A percentile compares a stretch with the other conserved stretches of the same genome.
Conservation (phyloP, 2,329 filamentous ascomycete genomes). For the Xylaria sp. region DNA sequence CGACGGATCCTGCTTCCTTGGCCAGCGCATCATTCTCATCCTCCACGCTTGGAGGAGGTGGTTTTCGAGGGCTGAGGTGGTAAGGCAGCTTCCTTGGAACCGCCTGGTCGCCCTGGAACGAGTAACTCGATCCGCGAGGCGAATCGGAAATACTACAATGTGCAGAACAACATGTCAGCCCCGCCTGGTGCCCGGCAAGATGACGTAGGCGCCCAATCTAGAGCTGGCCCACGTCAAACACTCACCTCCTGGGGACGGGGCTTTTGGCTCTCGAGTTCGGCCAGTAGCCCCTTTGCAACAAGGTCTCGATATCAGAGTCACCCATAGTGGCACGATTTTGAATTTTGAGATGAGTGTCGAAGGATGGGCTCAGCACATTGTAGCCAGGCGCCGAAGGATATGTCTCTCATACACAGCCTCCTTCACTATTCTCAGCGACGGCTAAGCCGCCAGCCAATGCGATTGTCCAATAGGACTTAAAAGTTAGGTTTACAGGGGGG, state of each 20-base stretch:
- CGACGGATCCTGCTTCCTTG: slow-evolving; percentile 64
- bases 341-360: slow-evolving; percentile 21
- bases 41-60: slow-evolving; percentile 74
- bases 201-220: slow-evolving; percentile 7
- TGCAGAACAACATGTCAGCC: slow-evolving; percentile 28
- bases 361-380: slow-evolving; percentile 42
- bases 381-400: slow-evolving; percentile 34
- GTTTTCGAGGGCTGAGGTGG: slow-evolving; percentile 52
- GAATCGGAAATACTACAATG: slow-evolving; percentile 38
- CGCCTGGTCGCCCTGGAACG: slow-evolving; percentile 41
- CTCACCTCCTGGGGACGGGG: slow-evolving; percentile 45
- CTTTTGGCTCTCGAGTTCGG: slow-evolving; percentile 46
- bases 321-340: slow-evolving; percentile 43
- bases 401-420: slow-evolving; percentile 42
- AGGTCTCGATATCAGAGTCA: slow-evolving; percentile 45
- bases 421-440: slow-evolving; percentile 25
- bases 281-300: slow-evolving; percentile 50
- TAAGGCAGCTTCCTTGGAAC: slow-evolving; percentile 41
- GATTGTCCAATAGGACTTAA: slow-evolving; percentile 9
- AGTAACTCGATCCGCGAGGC: slow-evolving; percentile 35
- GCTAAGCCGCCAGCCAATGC: slow-evolving; percentile 22
- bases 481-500: neutral
- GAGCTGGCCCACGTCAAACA: slow-evolving; percentile 32
- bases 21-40: slow-evolving; percentile 73
- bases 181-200: slow-evolving; percentile 7